A percentile compares a stretch with the other conserved stretches of the same genome.
These are phyloP conservation scores for Candida tropicalis DNA, from an alignment of 1,139 yeast genomes.

Conservation along the genomic window DNA sequence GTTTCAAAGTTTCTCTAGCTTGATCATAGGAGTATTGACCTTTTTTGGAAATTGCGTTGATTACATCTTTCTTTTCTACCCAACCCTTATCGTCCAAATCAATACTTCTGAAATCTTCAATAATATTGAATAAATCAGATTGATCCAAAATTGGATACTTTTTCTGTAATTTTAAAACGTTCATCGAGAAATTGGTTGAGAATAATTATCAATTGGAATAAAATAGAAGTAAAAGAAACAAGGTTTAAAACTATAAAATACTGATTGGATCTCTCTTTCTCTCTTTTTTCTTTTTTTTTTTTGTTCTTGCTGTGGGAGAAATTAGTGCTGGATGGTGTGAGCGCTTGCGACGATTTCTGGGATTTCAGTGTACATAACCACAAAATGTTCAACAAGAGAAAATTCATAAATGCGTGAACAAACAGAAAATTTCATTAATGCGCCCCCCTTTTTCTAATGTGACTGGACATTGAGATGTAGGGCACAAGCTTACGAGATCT, in stretches of 20 bases:
- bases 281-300: too few species aligned
- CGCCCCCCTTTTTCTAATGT: too few species aligned
- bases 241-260: neutral
- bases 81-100: conserved; percentile 95
- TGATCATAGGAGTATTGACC: conserved; percentile 88
- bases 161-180: conserved; percentile 61
- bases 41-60: conserved; percentile 76
- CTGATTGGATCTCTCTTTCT: too few species aligned
- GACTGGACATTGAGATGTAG: too few species aligned
- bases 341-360: too few species aligned
- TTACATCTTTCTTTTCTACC: conserved; percentile 88
- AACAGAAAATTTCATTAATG: neutral
- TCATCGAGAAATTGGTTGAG: conserved; percentile 29
- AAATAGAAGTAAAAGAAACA: neutral
- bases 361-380: too few species aligned
- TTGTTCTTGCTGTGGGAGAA: neutral
- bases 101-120: conserved; percentile 75
- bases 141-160: conserved; percentile 86
- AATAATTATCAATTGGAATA: conserved; percentile 5
- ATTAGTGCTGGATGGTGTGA: neutral
- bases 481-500: too few species aligned
- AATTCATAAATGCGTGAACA: neutral
- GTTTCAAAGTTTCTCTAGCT: conserved; percentile 89
- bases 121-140: conserved; percentile 79
- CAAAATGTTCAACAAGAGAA: too few species aligned